phyloP scores from a whole-genome alignment of 106 monocot genomes.

The Platanthera guangdongensis region DNA sequence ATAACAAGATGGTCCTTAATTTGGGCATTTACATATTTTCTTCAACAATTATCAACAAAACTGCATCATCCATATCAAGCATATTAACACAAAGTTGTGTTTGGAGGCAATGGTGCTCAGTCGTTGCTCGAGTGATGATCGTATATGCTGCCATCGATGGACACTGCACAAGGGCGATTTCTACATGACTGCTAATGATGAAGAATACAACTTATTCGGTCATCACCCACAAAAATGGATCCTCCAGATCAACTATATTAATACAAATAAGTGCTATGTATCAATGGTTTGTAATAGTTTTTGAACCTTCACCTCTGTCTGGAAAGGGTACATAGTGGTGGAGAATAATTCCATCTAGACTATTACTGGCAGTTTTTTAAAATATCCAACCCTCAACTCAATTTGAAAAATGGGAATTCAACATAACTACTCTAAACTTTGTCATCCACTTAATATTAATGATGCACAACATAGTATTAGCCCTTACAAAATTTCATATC shows the following conservation, averaged over 20 bases:
- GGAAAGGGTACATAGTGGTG: not conserved
- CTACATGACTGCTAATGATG: too few species aligned
- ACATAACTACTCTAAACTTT: not conserved
- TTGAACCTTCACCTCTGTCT: not conserved
- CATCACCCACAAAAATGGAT: not conserved
- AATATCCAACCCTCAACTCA: not conserved
- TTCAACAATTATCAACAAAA: too few species aligned
- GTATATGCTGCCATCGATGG: too few species aligned
- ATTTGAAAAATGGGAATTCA: not conserved
- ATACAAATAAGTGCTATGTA: not conserved
- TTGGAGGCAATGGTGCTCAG: too few species aligned
- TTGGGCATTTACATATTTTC: too few species aligned
- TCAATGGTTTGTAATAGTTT: not conserved
- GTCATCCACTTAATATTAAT: not conserved
- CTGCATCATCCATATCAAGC: too few species aligned
- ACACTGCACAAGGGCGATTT: too few species aligned
- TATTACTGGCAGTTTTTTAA: not conserved
- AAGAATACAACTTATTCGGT: too few species aligned
- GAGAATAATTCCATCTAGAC: not conserved
- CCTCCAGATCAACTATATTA: not conserved
- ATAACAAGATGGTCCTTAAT: too few species aligned
- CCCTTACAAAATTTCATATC: not conserved
- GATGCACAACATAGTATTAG: not conserved
- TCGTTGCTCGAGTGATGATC: too few species aligned
- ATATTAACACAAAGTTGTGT: too few species aligned